Conservation (phyloP, 2,329 filamentous ascomycete genomes). For the Sclerotinia subarctica region DNA sequence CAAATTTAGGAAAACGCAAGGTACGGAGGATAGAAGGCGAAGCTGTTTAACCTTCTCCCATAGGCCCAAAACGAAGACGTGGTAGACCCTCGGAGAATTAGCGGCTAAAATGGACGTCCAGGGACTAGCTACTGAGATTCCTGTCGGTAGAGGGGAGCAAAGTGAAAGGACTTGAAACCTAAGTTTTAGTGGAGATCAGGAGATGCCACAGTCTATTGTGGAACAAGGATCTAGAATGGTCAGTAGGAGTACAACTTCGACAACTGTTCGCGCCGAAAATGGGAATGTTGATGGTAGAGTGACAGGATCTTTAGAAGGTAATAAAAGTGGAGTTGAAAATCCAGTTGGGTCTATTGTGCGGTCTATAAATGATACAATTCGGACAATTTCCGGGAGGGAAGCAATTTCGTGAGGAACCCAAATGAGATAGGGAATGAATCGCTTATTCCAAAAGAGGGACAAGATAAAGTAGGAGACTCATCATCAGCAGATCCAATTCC, state of each 20-base stretch:
- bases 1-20: neutral
- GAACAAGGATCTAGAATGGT: neutral
- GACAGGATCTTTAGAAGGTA: no score
- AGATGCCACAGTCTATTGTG: neutral
- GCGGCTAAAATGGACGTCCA: neutral
- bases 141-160: neutral
- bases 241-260: no score
- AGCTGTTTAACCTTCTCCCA: neutral
- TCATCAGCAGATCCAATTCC: neutral
- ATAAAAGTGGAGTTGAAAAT: neutral
- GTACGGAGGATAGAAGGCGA: neutral
- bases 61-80: slow-evolving; percentile 4
- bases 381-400: neutral
- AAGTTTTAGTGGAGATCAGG: neutral
- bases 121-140: neutral
- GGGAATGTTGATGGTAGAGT: neutral
- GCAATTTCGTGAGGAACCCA: no score
- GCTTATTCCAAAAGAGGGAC: neutral
- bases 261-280: no score
- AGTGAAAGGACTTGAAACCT: neutral
- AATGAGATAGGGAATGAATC: neutral
- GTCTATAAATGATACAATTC: no score
- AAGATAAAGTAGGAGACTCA: no score
- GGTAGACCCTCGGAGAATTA: neutral
- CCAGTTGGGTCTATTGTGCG: neutral